Conservation (phyloP, 345 rosid species). For the Hevea brasiliensis region DNA sequence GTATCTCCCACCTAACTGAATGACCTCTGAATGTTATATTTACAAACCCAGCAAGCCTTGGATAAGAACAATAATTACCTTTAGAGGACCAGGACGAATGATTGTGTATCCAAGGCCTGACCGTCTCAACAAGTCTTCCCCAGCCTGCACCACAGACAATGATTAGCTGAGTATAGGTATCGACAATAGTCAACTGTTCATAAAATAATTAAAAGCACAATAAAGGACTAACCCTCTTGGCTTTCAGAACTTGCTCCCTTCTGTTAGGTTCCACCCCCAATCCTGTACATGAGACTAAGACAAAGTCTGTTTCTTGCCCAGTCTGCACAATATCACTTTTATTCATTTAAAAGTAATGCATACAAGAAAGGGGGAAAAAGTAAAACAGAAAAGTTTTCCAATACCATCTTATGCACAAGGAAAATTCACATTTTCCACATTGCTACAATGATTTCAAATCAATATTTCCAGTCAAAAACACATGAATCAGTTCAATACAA, state of each 20-base stretch:
- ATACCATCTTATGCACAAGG: neutral
- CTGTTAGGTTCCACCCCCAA: constrained; percentile 77
- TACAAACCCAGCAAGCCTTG: neutral
- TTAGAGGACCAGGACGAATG: constrained; percentile 88
- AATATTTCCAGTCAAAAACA: too few species aligned
- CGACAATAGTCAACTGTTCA: neutral
- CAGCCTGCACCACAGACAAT: constrained; percentile 49
- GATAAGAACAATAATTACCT: constrained; percentile 44
- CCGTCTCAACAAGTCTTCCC: constrained; percentile 88
- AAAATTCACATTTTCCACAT: neutral
- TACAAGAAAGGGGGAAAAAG: neutral
- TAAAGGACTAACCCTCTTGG: constrained; percentile 68
- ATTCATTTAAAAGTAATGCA: neutral
- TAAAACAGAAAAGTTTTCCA: too few species aligned
- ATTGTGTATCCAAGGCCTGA: constrained; percentile 97
- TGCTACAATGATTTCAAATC: too few species aligned
- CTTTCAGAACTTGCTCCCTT: constrained; percentile 92
- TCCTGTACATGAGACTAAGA: constrained; percentile 89
- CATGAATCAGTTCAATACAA: too few species aligned
- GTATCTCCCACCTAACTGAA: neutral
- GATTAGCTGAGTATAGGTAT: constrained; percentile 9
- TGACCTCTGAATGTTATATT: neutral
- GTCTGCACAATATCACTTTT: constrained; percentile 48
- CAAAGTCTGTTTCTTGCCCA: constrained; percentile 96
- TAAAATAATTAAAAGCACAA: constrained; percentile 3